These are phyloP conservation scores for Mycosarcoma maydis DNA, from an alignment of 1,284 basidiomycete species.

Conservation along the genomic window DNA sequence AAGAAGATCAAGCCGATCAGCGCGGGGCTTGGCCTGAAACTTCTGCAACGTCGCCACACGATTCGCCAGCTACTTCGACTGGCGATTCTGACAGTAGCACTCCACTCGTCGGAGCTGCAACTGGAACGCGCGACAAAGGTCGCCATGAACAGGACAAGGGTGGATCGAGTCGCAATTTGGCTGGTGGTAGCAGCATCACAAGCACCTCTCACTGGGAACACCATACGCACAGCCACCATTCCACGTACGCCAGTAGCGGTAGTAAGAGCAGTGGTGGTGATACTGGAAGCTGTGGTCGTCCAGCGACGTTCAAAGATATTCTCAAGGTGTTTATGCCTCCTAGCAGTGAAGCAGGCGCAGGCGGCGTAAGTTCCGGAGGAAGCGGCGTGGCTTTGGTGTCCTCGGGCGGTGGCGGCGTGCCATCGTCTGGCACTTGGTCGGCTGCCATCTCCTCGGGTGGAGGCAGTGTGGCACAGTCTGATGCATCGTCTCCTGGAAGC, in stretches of 20 bases:
- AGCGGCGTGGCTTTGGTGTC: too few species aligned
- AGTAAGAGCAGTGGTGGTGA: neutral
- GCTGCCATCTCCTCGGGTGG: constrained; percentile 11
- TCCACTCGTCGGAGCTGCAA: neutral
- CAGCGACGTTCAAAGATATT: constrained; percentile 15
- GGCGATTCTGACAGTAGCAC: neutral
- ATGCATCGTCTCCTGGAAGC: neutral
- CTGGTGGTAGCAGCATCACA: too few species aligned
- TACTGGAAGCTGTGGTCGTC: constrained; percentile 6
- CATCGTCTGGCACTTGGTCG: neutral
- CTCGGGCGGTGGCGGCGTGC: too few species aligned
- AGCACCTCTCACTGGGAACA: too few species aligned
- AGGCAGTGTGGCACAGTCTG: neutral
- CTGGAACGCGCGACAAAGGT: neutral
- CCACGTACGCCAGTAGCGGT: too few species aligned
- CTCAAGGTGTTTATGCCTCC: constrained; percentile 21
- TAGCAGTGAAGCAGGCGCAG: neutral
- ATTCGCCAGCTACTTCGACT: neutral
- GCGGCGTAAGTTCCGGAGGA: too few species aligned
- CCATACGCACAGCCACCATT: too few species aligned
- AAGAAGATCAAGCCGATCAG: too few species aligned
- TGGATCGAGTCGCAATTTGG: too few species aligned
- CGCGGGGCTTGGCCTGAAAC: too few species aligned
- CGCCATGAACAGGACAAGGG: neutral
- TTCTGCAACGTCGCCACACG: too few species aligned